Conservation (phyloP, 1,139 yeast genomes). For the Yamadazyma triangularis region DNA sequence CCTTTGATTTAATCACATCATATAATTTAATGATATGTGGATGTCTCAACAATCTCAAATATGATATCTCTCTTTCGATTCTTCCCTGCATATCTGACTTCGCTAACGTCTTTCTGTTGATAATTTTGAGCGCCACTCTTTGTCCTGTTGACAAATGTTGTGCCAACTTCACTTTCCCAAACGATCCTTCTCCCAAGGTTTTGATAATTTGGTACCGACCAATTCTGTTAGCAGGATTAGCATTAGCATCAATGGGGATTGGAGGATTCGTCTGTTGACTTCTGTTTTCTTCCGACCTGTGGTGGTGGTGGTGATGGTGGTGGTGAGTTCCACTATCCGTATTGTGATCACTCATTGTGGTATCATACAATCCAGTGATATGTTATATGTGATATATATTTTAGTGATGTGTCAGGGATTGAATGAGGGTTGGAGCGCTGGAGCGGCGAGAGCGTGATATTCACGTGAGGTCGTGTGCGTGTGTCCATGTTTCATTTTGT, state of each 20-base stretch:
- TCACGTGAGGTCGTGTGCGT: too few species aligned
- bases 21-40: slow-evolving; percentile 95
- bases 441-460: too few species aligned
- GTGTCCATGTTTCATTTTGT: too few species aligned
- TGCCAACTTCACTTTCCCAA: slow-evolving; percentile 95
- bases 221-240: slow-evolving; percentile 49
- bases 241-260: slow-evolving; percentile 24
- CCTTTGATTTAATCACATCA: slow-evolving; percentile 93
- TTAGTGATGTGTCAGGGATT: too few species aligned
- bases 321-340: slow-evolving; percentile 6
- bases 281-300: too few species aligned
- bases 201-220: slow-evolving; percentile 94
- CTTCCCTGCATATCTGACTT: slow-evolving; percentile 98
- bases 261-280: too few species aligned
- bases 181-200: slow-evolving; percentile 95
- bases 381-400: too few species aligned
- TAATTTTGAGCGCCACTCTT: slow-evolving; percentile 89
- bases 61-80: slow-evolving; percentile 90
- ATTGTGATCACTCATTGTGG: background rate
- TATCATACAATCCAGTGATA: background rate
- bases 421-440: too few species aligned
- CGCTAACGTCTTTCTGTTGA: slow-evolving; percentile 88
- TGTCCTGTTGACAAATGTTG: slow-evolving; percentile 92
- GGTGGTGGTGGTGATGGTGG: slow-evolving; percentile 16
- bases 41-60: slow-evolving; percentile 82